A percentile compares a stretch with the other conserved stretches of the same genome.
Conservation (phyloP, 371 early-diverging fungal species). For the Umbelopsis sp. region DNA sequence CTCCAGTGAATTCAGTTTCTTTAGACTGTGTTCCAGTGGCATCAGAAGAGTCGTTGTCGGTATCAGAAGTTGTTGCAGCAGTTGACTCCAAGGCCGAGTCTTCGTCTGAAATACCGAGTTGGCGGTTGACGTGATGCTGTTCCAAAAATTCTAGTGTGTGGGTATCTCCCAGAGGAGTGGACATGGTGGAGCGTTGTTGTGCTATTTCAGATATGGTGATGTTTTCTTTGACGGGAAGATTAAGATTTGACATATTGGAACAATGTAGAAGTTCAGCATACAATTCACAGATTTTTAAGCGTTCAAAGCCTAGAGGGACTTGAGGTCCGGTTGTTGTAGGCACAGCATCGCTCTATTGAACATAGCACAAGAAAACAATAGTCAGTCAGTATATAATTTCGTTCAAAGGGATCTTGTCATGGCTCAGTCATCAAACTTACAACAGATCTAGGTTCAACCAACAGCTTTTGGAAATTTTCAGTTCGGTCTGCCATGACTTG, state of each 20-base stretch:
- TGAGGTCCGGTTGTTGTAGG: slow-evolving; percentile 70
- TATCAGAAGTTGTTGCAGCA: not conserved
- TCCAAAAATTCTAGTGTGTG: slow-evolving; percentile 26
- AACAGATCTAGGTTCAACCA: slow-evolving; percentile 60
- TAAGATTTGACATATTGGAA: slow-evolving; percentile 77
- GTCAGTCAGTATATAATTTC: not conserved
- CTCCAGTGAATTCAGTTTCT: slow-evolving; percentile 17
- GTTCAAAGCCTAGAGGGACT: slow-evolving; percentile 87
- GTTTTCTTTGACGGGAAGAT: slow-evolving; percentile 30
- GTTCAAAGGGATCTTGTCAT: too few species aligned
- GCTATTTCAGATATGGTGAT: slow-evolving; percentile 21
- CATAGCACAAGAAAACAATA: not conserved
- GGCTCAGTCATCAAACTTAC: slow-evolving; percentile 31
- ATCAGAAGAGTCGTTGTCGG: slow-evolving; percentile 1
- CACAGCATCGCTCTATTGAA: slow-evolving; percentile 46
- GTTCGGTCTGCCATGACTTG: slow-evolving; percentile 74
- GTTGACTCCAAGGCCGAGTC: not conserved
- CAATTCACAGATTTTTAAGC: slow-evolving; percentile 91
- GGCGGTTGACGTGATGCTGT: slow-evolving; percentile 17
- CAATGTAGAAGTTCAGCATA: slow-evolving; percentile 93
- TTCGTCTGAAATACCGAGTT: slow-evolving; percentile 16
- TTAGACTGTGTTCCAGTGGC: slow-evolving; percentile 10
- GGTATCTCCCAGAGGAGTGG: slow-evolving; percentile 37
- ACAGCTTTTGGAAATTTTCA: slow-evolving; percentile 64
- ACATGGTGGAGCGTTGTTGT: slow-evolving; percentile 26